Evolutionary conservation across 2,329 filamentous ascomycete genomes (phyloP).

Genomic region (Aspergillus glaucus): DNA sequence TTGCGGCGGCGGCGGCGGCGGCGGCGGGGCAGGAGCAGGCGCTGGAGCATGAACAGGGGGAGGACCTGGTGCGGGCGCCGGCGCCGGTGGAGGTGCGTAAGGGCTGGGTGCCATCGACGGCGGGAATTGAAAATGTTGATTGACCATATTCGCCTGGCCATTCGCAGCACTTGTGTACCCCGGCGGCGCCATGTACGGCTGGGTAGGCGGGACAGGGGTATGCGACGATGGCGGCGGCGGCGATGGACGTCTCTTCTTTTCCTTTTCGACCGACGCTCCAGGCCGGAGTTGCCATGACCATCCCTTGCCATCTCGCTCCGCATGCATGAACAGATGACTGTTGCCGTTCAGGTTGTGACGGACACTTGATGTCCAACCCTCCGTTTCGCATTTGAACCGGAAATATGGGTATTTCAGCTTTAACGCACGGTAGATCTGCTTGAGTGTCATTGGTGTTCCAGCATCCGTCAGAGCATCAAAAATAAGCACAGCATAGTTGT

Average conservation of each 20-base stretch:
- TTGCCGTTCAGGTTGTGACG: slow-evolving; percentile 57
- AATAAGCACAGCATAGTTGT: slow-evolving; percentile 59
- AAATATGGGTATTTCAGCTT: slow-evolving; percentile 58
- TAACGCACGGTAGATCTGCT: slow-evolving; percentile 60
- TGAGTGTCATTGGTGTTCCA: slow-evolving; percentile 54
- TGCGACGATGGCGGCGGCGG: slow-evolving; percentile 32
- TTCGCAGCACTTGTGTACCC: slow-evolving; percentile 24
- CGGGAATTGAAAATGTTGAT: slow-evolving; percentile 34
- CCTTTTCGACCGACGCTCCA: slow-evolving; percentile 54
- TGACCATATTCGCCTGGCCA: slow-evolving; percentile 24
- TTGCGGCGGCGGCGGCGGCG: no score
- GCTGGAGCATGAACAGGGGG: slow-evolving; percentile 15
- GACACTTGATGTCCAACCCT: slow-evolving; percentile 62
- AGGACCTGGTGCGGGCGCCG: slow-evolving; percentile 13
- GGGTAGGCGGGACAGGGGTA: slow-evolving; percentile 20
- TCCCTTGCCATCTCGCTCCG: slow-evolving; percentile 56
- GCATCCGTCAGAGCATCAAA: slow-evolving; percentile 57
- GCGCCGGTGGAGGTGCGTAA: slow-evolving; percentile 20
- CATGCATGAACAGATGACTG: slow-evolving; percentile 54
- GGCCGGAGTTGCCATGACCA: slow-evolving; percentile 58
- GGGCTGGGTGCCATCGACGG: slow-evolving; percentile 28
- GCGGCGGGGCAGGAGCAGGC: slow-evolving; percentile 1
- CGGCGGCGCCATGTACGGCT: slow-evolving; percentile 32
- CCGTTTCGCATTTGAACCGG: slow-evolving; percentile 56
- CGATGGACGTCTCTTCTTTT: slow-evolving; percentile 46